Conservation (phyloP, 1,139 yeast species). For the Kurtzmaniella natalensis region DNA sequence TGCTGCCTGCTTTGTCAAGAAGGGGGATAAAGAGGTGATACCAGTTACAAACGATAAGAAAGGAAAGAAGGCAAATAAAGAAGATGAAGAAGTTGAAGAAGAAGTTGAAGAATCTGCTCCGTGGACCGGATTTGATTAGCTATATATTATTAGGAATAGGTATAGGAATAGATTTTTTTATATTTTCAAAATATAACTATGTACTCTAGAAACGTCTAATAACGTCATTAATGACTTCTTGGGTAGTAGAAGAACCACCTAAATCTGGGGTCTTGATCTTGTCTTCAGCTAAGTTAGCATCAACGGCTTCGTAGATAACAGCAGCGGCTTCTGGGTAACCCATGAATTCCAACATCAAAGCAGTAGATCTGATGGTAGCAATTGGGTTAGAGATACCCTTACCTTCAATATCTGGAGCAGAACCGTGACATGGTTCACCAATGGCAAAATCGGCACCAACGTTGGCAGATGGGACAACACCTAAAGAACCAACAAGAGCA, state of each 20-base stretch:
- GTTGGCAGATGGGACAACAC: constrained; percentile 97
- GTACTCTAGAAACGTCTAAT: constrained; percentile 43
- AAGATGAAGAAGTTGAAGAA: constrained; percentile 1
- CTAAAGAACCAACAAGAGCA: constrained; percentile 95
- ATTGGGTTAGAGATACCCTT: constrained; percentile 92
- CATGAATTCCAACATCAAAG: constrained; percentile 94
- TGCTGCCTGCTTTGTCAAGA: constrained; percentile 70
- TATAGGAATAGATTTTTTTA: not conserved
- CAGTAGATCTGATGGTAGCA: constrained; percentile 96
- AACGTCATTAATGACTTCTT: constrained; percentile 81
- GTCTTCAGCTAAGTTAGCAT: constrained; percentile 82
- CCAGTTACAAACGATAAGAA: constrained; percentile 3
- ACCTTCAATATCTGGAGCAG: constrained; percentile 98
- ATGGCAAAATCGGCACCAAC: constrained; percentile 95
- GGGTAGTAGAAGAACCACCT: constrained; percentile 85
- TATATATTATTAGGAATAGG: no score
- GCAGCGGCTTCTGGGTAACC: constrained; percentile 90
- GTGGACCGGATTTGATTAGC: constrained; percentile 15
- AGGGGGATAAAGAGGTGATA: not conserved
- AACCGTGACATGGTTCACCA: constrained; percentile 99
- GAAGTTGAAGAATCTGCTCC: no score
- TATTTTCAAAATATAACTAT: no score
- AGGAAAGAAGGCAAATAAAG: constrained; percentile 2
- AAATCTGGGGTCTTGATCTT: constrained; percentile 86
- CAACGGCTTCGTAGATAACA: constrained; percentile 89